Base-by-base conservation (phyloP, 192 early-diverging fungal genomes). In the Endogone sp. region DNA sequence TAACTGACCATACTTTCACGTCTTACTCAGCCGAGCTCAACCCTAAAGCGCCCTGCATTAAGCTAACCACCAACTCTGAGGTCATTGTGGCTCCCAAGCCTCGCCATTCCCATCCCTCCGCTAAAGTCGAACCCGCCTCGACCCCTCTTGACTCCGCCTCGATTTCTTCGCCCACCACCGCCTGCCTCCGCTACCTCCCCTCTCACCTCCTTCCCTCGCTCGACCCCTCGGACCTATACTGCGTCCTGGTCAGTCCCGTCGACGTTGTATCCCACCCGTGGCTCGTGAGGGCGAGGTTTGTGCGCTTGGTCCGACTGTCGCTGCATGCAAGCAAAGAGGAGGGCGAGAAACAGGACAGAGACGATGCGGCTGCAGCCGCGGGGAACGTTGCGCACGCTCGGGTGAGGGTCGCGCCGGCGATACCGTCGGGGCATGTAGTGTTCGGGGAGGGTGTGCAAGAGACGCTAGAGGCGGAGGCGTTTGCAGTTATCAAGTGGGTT, bases 61-160 rank as follows among this genome's bases (percentile, higher is more conserved):
- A 88, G 72, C 76, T 94, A 4, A 83, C 79, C 9, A 84, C 86
- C 25, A 88, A 88, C 70, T 75, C 86, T 8, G 91, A 94, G 66
- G 82, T 94, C 44, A 80, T 82, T 62, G 91, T 94, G 16, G 88
- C 89, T 11, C 91, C 92, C 24, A 92, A 87, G 68, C 78, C 87
- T 58, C 81, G 90, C 37, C 73, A 76, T 60, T 65, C 66, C 28
- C 20, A 63, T 23, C 76, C 66, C 31, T n/a, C 64, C 13, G 23
- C 65, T 31, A 76, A 81, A 8, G 64, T 63, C 2, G 70, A 24
- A 6, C 31, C 62, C 65, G 27, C 37, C 37, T 6, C 37, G 9
- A 16, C 6, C 6, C 37, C 37, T 6, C 37, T 49, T 16, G 37
- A 49, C 37, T 49, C 37, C 9, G 16, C 37, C 37, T 69, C 23